These are phyloP conservation scores for Trapa bicornis DNA, from an alignment of 345 rosid genomes.

Conservation along the genomic window DNA sequence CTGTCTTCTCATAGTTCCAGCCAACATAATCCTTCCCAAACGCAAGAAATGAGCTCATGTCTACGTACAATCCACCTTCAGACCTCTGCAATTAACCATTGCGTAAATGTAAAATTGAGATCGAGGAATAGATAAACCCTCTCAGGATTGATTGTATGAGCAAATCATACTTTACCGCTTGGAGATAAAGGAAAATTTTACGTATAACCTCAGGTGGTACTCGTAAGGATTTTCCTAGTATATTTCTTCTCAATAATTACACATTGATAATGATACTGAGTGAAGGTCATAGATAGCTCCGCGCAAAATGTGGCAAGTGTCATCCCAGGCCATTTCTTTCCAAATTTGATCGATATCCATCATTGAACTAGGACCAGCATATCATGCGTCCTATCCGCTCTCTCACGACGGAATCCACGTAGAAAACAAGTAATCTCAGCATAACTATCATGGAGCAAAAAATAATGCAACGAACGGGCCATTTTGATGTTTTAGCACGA, in stretches of 20 bases:
- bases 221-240: too few relatives aligned
- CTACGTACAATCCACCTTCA: slow-evolving; percentile 83
- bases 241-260: too few relatives aligned
- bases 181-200: too few relatives aligned
- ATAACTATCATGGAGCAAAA: background rate
- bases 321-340: too few relatives aligned
- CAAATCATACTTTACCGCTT: too few relatives aligned
- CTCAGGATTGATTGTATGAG: background rate
- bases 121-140: background rate
- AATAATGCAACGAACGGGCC: background rate
- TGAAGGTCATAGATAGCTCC: too few relatives aligned
- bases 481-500: background rate
- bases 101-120: background rate
- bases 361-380: background rate
- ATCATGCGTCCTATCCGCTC: background rate
- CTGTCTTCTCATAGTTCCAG: slow-evolving; percentile 90
- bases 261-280: too few relatives aligned
- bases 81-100: slow-evolving; percentile 52
- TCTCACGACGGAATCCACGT: background rate
- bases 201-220: too few relatives aligned
- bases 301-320: too few relatives aligned
- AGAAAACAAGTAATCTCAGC: background rate
- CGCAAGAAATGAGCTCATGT: slow-evolving; percentile 83
- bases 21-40: slow-evolving; percentile 75
- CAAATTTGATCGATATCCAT: background rate